A percentile compares a stretch with the other conserved stretches of the same genome.
Evolutionary conservation across 768 basidiomycete species (phyloP).

Genomic region (Melanogaster broomeanus): DNA sequence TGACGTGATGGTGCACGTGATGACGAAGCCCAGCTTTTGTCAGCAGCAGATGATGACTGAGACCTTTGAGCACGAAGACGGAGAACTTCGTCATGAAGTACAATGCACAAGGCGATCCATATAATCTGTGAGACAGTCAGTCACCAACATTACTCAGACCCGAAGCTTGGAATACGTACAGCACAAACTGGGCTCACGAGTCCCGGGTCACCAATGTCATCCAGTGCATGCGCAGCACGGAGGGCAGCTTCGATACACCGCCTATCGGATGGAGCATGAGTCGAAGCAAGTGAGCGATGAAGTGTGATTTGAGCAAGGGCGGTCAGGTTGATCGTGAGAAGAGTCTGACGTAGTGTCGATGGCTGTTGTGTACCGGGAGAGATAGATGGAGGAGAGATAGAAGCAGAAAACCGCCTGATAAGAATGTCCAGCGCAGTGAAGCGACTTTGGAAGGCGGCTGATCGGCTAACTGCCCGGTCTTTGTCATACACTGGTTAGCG

Average conservation of each 20-base stretch:
- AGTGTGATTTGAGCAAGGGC: slow-evolving; percentile 28
- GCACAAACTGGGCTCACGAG: slow-evolving; percentile 18
- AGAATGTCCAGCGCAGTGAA: slow-evolving; percentile 49
- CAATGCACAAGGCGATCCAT: slow-evolving; percentile 24
- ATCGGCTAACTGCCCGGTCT: slow-evolving; percentile 47
- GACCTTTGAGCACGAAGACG: slow-evolving; percentile 13
- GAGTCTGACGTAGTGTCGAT: slow-evolving; percentile 2
- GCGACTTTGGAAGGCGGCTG: slow-evolving; percentile 41
- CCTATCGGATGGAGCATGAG: slow-evolving; percentile 11
- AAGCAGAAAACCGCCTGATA: slow-evolving; percentile 42
- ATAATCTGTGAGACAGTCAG: slow-evolving; percentile 15
- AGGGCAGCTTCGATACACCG: slow-evolving; percentile 19
- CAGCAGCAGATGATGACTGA: background rate
- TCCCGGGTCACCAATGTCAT: slow-evolving; percentile 9
- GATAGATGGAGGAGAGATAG: background rate
- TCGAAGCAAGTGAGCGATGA: slow-evolving; percentile 19
- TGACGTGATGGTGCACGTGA: background rate
- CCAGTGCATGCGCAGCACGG: slow-evolving; percentile 13
- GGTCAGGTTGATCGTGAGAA: slow-evolving; percentile 18
- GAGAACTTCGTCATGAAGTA: slow-evolving; percentile 21
- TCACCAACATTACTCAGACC: background rate
- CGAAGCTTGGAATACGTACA: background rate
- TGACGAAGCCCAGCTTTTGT: background rate
- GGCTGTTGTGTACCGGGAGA: background rate
- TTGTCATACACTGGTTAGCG: background rate